Conservation (phyloP, 208 protist genomes). For the Eutreptiella sp. region DNA sequence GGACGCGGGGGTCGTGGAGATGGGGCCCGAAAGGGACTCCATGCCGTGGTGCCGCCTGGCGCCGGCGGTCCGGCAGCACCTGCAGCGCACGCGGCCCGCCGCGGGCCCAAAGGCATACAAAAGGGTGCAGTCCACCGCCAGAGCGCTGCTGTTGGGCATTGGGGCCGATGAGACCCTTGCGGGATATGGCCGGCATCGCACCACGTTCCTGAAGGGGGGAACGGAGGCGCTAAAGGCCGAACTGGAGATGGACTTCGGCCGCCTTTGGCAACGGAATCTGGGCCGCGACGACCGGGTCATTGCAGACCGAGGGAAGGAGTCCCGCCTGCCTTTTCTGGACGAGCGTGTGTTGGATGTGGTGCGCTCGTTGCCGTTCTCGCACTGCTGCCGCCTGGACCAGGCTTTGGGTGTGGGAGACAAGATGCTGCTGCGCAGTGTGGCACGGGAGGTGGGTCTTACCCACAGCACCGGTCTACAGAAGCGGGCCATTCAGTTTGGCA, state of each 20-base stretch:
- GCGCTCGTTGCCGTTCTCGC: slow-evolving; percentile 44
- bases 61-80: too few species aligned
- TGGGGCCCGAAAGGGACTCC: too few species aligned
- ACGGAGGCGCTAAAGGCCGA: slow-evolving; percentile 57
- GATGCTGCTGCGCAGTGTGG: slow-evolving; percentile 67
- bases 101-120: slow-evolving; percentile 37
- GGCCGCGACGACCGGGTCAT: slow-evolving; percentile 87
- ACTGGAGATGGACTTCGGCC: slow-evolving; percentile 71
- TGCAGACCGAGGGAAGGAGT: slow-evolving; percentile 79
- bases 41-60: too few species aligned
- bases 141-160: slow-evolving; percentile 83
- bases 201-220: slow-evolving; percentile 54
- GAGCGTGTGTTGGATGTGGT: slow-evolving; percentile 74
- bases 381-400: slow-evolving; percentile 12
- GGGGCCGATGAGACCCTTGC: slow-evolving; percentile 91
- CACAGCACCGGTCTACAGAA: slow-evolving; percentile 74
- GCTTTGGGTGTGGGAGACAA: slow-evolving; percentile 78
- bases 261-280: slow-evolving; percentile 88
- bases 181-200: slow-evolving; percentile 86
- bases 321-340: slow-evolving; percentile 85
- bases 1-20: too few species aligned
- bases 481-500: slow-evolving; percentile 94
- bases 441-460: slow-evolving; percentile 65
- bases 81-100: background rate
- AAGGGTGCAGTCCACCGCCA: too few species aligned